Percentiles rank a stretch among this genome's conserved stretches.
Conservation (phyloP, 345 rosid species). For the Rubroshorea leprosula region DNA sequence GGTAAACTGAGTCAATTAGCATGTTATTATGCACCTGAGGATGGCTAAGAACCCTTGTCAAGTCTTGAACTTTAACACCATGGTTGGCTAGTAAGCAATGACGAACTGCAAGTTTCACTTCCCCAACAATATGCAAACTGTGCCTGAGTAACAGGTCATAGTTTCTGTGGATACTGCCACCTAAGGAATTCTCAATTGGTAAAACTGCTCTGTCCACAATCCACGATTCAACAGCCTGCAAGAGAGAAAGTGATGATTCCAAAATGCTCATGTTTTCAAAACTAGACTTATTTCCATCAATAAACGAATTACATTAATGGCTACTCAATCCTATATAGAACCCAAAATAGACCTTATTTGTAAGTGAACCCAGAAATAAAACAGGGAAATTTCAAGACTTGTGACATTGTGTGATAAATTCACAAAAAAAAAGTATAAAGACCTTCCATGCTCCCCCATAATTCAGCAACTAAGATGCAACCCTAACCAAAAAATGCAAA, state of each 20-base stretch:
- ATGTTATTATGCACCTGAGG: conserved; percentile 57
- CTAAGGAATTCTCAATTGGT: conserved; percentile 94
- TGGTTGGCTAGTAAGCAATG: conserved; percentile 93
- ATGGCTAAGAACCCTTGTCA: conserved; percentile 92
- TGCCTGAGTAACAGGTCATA: conserved; percentile 91
- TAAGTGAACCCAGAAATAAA: too few species aligned
- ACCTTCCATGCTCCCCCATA: too few species aligned
- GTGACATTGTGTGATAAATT: too few species aligned
- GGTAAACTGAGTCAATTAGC: conserved; percentile 6
- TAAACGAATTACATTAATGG: neutral
- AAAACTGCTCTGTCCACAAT: conserved; percentile 92
- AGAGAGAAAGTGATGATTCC: neutral
- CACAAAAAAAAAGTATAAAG: too few species aligned
- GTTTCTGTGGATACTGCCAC: conserved; percentile 98
- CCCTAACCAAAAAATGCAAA: neutral
- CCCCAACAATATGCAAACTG: conserved; percentile 92
- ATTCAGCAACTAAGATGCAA: neutral
- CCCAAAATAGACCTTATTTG: too few species aligned
- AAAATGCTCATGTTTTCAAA: conserved; percentile 8
- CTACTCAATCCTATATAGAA: neutral
- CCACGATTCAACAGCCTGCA: conserved; percentile 75
- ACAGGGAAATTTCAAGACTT: neutral
- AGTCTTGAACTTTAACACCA: conserved; percentile 70
- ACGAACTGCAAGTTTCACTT: conserved; percentile 80
- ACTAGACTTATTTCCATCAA: neutral